phyloP scores from a whole-genome alignment of 2,329 filamentous ascomycete genomes.

The Pseudovirgaria hyperparasitica region DNA sequence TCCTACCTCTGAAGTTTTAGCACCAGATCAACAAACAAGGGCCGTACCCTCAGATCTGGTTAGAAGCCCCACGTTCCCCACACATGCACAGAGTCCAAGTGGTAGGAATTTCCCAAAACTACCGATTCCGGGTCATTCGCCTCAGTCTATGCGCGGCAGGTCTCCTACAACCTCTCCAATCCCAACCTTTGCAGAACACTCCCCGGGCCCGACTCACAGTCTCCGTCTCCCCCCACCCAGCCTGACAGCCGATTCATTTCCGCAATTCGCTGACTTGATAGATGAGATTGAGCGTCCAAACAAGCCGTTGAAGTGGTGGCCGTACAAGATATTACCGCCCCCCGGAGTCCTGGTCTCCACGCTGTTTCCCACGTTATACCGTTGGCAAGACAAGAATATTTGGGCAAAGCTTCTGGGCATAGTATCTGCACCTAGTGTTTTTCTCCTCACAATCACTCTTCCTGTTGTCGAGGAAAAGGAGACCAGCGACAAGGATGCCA shows the following conservation, averaged over 20 bases:
- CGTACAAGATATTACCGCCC: constrained; percentile 57
- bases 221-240: constrained; percentile 42
- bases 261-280: constrained; percentile 32
- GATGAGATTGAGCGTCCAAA: constrained; percentile 24
- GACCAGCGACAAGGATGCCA: constrained; percentile 27
- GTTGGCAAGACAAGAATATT: constrained; percentile 70
- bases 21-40: too few species aligned
- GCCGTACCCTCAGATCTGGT: too few species aligned
- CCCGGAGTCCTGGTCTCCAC: constrained; percentile 59
- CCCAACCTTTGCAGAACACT: constrained; percentile 34
- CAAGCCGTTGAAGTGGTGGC: constrained; percentile 61
- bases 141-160: constrained; percentile 53
- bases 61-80: too few species aligned
- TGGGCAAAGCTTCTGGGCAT: constrained; percentile 74
- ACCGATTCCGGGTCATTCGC: constrained; percentile 26
- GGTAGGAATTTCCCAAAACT: constrained; percentile 26
- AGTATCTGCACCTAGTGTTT: constrained; percentile 78
- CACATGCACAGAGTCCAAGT: constrained; percentile 11
- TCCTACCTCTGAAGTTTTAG: constrained; percentile 22
- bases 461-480: constrained; percentile 73
- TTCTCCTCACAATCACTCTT: constrained; percentile 77
- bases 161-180: constrained; percentile 44
- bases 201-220: too few species aligned
- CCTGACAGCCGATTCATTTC: constrained; percentile 36
- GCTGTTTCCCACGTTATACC: constrained; percentile 75